Conservation (phyloP, 768 basidiomycete genomes). For the Leccinellum rugosiceps region DNA sequence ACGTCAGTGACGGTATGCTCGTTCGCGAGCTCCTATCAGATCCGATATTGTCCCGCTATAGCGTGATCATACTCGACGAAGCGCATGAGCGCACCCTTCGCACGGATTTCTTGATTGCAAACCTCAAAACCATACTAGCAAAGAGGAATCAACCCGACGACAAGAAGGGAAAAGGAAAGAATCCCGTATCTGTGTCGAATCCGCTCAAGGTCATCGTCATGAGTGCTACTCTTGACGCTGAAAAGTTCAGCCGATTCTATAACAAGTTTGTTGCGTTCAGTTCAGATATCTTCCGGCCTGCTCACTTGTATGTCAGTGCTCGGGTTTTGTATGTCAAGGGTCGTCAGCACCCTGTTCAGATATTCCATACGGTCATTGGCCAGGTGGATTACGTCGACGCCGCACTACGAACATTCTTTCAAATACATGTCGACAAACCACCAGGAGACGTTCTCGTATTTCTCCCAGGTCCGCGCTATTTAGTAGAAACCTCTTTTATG, state of each 20-base stretch:
- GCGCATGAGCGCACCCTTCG: slow-evolving; percentile 95
- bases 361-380: slow-evolving; percentile 71
- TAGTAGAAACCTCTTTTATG: background rate
- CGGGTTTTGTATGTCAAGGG: slow-evolving; percentile 90
- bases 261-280: slow-evolving; percentile 52
- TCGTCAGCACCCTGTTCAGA: slow-evolving; percentile 86
- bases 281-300: background rate
- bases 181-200: slow-evolving; percentile 37
- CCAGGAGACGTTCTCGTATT: slow-evolving; percentile 92
- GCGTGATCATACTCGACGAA: slow-evolving; percentile 90
- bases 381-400: slow-evolving; percentile 86
- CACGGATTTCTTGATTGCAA: slow-evolving; percentile 91
- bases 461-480: slow-evolving; percentile 60
- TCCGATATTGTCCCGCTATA: slow-evolving; percentile 72
- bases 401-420: slow-evolving; percentile 90
- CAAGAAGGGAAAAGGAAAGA: slow-evolving; percentile 44
- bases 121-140: slow-evolving; percentile 77
- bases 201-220: slow-evolving; percentile 92
- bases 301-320: slow-evolving; percentile 49
- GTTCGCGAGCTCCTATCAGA: slow-evolving; percentile 88
- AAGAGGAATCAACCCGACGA: slow-evolving; percentile 51
- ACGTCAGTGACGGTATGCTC: slow-evolving; percentile 97
- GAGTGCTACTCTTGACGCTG: slow-evolving; percentile 96
- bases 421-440: slow-evolving; percentile 79
- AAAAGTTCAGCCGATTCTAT: slow-evolving; percentile 90